Evolutionary conservation across 768 basidiomycete genomes (phyloP).

Genomic region (Trametes sanguinea): DNA sequence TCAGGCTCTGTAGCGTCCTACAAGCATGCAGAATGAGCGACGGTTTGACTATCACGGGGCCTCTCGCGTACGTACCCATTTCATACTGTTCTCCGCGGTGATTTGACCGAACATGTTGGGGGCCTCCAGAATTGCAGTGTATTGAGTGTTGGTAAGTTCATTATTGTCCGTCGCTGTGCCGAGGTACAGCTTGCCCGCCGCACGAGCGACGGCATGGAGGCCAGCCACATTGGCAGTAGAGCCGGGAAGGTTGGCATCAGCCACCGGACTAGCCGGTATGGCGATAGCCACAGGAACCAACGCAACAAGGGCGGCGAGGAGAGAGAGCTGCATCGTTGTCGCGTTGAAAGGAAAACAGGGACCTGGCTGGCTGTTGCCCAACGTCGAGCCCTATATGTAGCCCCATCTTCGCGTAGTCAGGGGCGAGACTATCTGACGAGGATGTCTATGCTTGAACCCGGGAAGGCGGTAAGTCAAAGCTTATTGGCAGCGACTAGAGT

Average conservation of each 20-base stretch:
- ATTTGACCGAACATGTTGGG: slow-evolving; percentile 44
- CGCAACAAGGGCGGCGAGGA: slow-evolving; percentile 5
- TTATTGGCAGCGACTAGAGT: no score
- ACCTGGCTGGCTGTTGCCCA: neutral
- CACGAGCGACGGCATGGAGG: slow-evolving; percentile 40
- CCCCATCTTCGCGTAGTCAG: no score
- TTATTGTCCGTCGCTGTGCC: slow-evolving; percentile 50
- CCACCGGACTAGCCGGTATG: slow-evolving; percentile 6
- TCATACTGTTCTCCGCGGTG: slow-evolving; percentile 48
- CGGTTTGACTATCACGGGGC: neutral
- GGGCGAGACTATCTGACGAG: no score
- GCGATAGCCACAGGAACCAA: neutral
- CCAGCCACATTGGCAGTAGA: slow-evolving; percentile 19
- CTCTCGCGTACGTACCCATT: slow-evolving; percentile 36
- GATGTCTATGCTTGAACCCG: no score
- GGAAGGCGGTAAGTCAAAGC: no score
- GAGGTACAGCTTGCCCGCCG: slow-evolving; percentile 47
- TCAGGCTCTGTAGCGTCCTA: slow-evolving; percentile 56
- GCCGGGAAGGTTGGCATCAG: slow-evolving; percentile 13
- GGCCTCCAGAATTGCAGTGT: slow-evolving; percentile 40
- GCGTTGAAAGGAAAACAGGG: neutral
- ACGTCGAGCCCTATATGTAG: neutral
- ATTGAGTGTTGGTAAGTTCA: slow-evolving; percentile 42
- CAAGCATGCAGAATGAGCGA: neutral
- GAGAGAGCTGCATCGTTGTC: slow-evolving; percentile 6